Percentiles rank a stretch among this genome's conserved stretches.
phyloP scores from a whole-genome alignment of 805 yeast genomes.

The Nakazawaea ishiwadae region DNA sequence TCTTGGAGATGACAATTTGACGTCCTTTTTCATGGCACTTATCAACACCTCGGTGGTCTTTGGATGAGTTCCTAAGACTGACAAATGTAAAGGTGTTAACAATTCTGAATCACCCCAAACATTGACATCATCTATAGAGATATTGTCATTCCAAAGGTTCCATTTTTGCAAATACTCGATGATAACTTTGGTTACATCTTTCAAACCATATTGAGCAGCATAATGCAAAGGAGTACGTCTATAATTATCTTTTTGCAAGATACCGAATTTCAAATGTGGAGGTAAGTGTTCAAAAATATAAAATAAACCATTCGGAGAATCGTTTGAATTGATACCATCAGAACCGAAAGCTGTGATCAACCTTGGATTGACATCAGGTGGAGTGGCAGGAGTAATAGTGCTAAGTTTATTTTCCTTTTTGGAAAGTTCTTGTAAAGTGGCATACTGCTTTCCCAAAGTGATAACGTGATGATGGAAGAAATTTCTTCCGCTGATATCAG shows the following conservation, averaged over 20 bases:
- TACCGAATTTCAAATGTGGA: constrained; percentile 44
- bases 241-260: constrained; percentile 70
- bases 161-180: constrained; percentile 54
- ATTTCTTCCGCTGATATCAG: constrained; percentile 78
- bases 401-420: constrained; percentile 12
- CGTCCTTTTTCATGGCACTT: constrained; percentile 32
- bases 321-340: constrained; percentile 58
- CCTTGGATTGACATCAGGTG: constrained; percentile 43
- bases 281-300: constrained; percentile 57
- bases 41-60: constrained; percentile 61
- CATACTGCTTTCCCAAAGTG: constrained; percentile 63
- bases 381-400: constrained; percentile 41
- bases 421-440: constrained; percentile 23
- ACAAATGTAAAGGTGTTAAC: constrained; percentile 76
- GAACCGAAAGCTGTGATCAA: constrained; percentile 53
- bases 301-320: constrained; percentile 52
- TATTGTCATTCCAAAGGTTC: constrained; percentile 45
- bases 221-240: constrained; percentile 86
- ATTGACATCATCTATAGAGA: constrained; percentile 50
- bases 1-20: constrained; percentile 44
- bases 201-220: constrained; percentile 81
- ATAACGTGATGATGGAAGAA: constrained; percentile 83
- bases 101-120: constrained; percentile 78
- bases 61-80: constrained; percentile 82
- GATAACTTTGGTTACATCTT: constrained; percentile 53